Conservation (phyloP, 2,329 filamentous ascomycete species). For the Erysiphe pulchra region DNA sequence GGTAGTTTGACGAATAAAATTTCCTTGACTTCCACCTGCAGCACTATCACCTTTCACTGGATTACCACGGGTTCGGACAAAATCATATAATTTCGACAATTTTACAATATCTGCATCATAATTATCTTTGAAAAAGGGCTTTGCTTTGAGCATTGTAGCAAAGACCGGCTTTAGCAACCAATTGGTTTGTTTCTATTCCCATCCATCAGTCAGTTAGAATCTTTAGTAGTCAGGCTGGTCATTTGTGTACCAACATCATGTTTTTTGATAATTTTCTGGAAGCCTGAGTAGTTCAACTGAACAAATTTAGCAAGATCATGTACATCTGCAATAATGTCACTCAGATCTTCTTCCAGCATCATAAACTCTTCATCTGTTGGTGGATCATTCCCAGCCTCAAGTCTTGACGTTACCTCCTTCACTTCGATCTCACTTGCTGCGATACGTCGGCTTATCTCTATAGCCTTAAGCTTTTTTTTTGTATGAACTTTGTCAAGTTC, state of each 20-base stretch:
- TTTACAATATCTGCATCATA: constrained; percentile 91
- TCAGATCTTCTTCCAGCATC: constrained; percentile 77
- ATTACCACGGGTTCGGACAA: constrained; percentile 78
- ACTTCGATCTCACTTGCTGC: constrained; percentile 74
- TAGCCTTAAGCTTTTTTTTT: constrained; percentile 91
- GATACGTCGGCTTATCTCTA: constrained; percentile 83
- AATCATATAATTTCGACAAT: constrained; percentile 82
- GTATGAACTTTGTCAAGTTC: constrained; percentile 96
- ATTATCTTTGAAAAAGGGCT: constrained; percentile 97
- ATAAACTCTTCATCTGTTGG: constrained; percentile 83
- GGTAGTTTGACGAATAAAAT: constrained; percentile 88
- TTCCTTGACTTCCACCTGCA: constrained; percentile 78
- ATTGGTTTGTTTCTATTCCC: constrained; percentile 57
- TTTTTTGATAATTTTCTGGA: constrained; percentile 99
- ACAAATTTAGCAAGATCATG: constrained; percentile 97
- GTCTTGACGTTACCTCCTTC: constrained; percentile 53
- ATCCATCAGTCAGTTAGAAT: constrained; percentile 1
- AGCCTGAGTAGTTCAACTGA: constrained; percentile 93
- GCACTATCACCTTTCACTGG: constrained; percentile 78
- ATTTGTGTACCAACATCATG: constrained; percentile 45
- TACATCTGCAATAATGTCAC: constrained; percentile 94
- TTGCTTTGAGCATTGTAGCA: constrained; percentile 75
- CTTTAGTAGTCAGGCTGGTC: background rate
- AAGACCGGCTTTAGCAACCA: constrained; percentile 95
- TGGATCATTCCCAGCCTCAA: constrained; percentile 28